Base-by-base conservation (phyloP, 805 yeast genomes). In the Cyberlindnera mississippiensis region DNA sequence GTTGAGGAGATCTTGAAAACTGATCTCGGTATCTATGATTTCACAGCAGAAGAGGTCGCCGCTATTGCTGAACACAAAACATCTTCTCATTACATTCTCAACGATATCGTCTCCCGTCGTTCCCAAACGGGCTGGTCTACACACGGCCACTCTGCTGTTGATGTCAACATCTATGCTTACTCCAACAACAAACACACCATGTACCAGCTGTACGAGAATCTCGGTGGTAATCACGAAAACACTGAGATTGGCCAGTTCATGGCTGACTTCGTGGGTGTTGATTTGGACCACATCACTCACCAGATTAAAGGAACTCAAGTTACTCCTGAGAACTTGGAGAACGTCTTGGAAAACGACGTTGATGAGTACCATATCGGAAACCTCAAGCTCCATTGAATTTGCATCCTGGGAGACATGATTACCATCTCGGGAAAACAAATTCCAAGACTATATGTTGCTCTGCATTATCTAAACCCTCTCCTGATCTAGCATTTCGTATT, bases 91-190 rank as follows among this genome's bases (percentile, higher is more conserved):
- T 78, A 78, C 46, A 64, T 71, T 30, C 62, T 88, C 42, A 83
- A 85, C 56, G 72, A 80, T 41, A 75, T 90, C 75, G 75, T 88
- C 10, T 84, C 95, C 1, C 56, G 65, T n/a, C 76, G 96, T 49
- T 88, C 97, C 0, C 85, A 85, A 62, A 78, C 88, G 14, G 97
- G 96, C n/a, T 90, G 96, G 96, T 73, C 95, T 9, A 90, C 97
- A 0, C 95, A 88, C 56, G 98, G 97, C 24, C 98, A 90, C 62
- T 82, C 95, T 16, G 96, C 96, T 0, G 96, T 90, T 13, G 98
- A 90, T 63, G 96, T 90, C 28, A 90, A 91, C 57, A 85, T 91
- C 37, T 90, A 90, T 60, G 96, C 84, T 0, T 75, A 82, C 59
- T 74, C 89, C 26, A 82, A 82, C 53, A 76, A 73, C 19, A 67